Percentiles rank a stretch among this genome's conserved stretches.
Evolutionary conservation across 75 land plant genomes (phyloP).

Genomic region (Larix kaempferi): DNA sequence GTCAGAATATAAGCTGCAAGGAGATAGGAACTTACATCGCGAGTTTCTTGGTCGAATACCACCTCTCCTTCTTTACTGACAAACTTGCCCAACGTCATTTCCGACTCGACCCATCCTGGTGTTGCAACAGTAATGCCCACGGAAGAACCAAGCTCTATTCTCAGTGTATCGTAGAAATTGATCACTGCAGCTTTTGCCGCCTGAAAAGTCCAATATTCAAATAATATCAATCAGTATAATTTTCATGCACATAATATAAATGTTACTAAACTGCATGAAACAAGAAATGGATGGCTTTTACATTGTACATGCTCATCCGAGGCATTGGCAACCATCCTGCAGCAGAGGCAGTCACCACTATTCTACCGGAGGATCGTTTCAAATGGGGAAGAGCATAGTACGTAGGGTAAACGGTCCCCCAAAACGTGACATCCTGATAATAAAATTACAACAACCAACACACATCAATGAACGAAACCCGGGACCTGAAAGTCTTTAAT

Average conservation of each 20-base stretch:
- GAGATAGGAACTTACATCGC: slow-evolving; percentile 55
- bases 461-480: neutral
- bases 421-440: slow-evolving; percentile 66
- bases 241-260: neutral
- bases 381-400: slow-evolving; percentile 68
- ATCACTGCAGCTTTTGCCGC: slow-evolving; percentile 71
- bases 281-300: slow-evolving; percentile 12
- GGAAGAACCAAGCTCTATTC: slow-evolving; percentile 53
- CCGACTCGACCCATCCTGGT: slow-evolving; percentile 70
- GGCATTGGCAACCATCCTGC: slow-evolving; percentile 62
- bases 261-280: neutral
- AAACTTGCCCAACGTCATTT: slow-evolving; percentile 68
- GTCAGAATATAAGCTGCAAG: neutral
- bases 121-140: slow-evolving; percentile 60
- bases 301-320: slow-evolving; percentile 71
- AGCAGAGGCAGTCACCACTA: slow-evolving; percentile 57
- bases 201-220: slow-evolving; percentile 21
- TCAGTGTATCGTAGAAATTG: slow-evolving; percentile 59
- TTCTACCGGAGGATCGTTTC: slow-evolving; percentile 45
- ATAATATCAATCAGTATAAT: neutral
- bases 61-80: slow-evolving; percentile 35
- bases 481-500: neutral
- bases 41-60: slow-evolving; percentile 27
- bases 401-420: slow-evolving; percentile 77
- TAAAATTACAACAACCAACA: neutral